Evolutionary conservation across 805 yeast species (phyloP).

Genomic region (Starmera amethionina): DNA sequence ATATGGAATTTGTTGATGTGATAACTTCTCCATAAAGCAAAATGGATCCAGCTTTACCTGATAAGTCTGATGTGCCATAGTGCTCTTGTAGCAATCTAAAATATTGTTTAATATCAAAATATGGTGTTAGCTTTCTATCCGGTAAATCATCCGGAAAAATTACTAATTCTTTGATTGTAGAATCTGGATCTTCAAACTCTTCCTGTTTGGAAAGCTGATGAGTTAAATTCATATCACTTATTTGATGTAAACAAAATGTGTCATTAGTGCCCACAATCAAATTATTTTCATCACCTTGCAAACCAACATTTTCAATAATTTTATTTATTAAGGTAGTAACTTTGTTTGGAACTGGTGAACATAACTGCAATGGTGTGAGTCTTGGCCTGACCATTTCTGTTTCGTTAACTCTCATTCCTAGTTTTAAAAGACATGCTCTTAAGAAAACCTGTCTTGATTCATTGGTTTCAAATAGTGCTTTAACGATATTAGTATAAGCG

Average conservation of each 20-base stretch:
- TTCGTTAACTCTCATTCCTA: conserved; percentile 65
- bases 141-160: conserved; percentile 39
- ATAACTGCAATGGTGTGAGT: conserved; percentile 55
- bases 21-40: conserved; percentile 80
- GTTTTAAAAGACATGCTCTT: conserved; percentile 39
- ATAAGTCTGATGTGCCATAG: conserved; percentile 18
- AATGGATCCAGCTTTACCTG: conserved; percentile 44
- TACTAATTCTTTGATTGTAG: conserved; percentile 45
- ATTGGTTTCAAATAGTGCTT: conserved; percentile 33
- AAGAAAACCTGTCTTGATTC: conserved; percentile 45
- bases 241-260: conserved; percentile 39
- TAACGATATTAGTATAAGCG: conserved; percentile 25
- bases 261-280: conserved; percentile 45
- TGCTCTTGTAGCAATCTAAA: conserved; percentile 31
- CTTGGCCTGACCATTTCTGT: conserved; percentile 44
- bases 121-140: conserved; percentile 48
- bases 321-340: conserved; percentile 23
- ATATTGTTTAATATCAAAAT: conserved; percentile 56
- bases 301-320: conserved; percentile 24
- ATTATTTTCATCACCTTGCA: conserved; percentile 24
- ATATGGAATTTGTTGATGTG: conserved; percentile 73
- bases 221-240: conserved; percentile 19
- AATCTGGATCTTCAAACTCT: conserved; percentile 43
- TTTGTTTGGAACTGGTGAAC: conserved; percentile 27
- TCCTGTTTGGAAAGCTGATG: conserved; percentile 19